phyloP scores from a whole-genome alignment of 768 basidiomycete species.

The Lactarius psammicola region DNA sequence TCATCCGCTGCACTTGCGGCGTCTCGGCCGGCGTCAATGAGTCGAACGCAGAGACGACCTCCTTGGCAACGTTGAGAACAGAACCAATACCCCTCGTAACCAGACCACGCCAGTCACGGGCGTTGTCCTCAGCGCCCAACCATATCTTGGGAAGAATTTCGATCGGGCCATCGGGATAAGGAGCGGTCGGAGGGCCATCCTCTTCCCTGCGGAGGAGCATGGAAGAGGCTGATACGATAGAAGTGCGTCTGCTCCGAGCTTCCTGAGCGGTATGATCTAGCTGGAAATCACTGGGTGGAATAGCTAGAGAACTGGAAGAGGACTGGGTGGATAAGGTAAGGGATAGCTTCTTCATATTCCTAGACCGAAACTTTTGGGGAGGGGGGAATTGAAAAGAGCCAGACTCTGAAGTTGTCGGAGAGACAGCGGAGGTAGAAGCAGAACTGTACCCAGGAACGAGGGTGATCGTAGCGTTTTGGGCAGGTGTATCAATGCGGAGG shows the following conservation, averaged over 20 bases:
- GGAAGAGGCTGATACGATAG: conserved; percentile 61
- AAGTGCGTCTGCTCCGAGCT: conserved; percentile 58
- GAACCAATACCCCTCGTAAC: conserved; percentile 70
- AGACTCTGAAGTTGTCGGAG: conserved; percentile 53
- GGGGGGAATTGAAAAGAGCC: conserved; percentile 46
- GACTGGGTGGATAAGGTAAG: conserved; percentile 63
- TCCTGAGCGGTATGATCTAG: conserved; percentile 35
- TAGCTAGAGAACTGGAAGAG: conserved; percentile 51
- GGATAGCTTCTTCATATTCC: conserved; percentile 78
- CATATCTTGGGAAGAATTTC: conserved; percentile 84
- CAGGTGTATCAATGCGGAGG: conserved; percentile 59
- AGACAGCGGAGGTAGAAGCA: conserved; percentile 49
- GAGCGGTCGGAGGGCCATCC: conserved; percentile 59
- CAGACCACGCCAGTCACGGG: conserved; percentile 73
- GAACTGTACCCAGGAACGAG: conserved; percentile 45
- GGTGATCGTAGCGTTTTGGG: conserved; percentile 48
- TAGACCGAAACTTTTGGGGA: conserved; percentile 45
- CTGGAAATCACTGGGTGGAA: conserved; percentile 38
- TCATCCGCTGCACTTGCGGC: conserved; percentile 48
- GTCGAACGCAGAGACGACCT: conserved; percentile 75
- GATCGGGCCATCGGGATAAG: conserved; percentile 78
- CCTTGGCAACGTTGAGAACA: conserved; percentile 91
- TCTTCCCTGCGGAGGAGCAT: conserved; percentile 59
- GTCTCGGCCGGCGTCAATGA: conserved; percentile 42
- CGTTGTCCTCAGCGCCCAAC: conserved; percentile 92